Evolutionary conservation across 495 filamentous ascomycete species (phyloP), one percentile per base, ranked within the genome.

Genomic region (Aspergillus egyptiacus): DNA sequence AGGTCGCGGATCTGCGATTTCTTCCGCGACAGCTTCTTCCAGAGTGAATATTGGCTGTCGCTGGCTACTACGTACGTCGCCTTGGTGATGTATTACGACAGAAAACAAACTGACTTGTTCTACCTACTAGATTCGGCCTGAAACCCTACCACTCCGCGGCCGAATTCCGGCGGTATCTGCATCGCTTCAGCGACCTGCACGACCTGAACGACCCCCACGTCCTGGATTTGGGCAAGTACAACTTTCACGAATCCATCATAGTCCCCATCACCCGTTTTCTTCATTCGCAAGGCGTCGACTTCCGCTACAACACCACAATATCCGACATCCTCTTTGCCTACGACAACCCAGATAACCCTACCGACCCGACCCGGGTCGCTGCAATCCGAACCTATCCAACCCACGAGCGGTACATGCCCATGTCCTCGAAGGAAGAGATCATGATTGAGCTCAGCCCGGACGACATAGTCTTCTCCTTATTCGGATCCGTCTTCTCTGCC

Each of bases 81-180:
- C 18, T 40, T 10, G 18, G n/a, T 4, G 8, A 15, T 15, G n/a
- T 20, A 39, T 19, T 23, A 28, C 11, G 27, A 18, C 19, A n/a
- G 10, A 22, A 15, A 36, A 8, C 25, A 15, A 32, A 50, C 10
- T 32, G 10, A 9, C 15, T 19, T n/a, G n/a, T n/a, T n/a, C n/a
- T n/a, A n/a, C n/a, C n/a, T 11, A 4, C 17, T 36, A 65, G 59
- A 11, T 67, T 67, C 53, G 64, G 64, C n/a, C 68, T 75, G 53
- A 59, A 69, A 46, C 65, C 67, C 13, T 66, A 62, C 51, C 68
- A 75, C 56, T 68, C 64, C 50, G 68, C 66, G 1, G 57, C 59
- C 10, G 67, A 70, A 40, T 62, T 70, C 28, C 62, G 55, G 8
- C 60, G 67, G 5, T 48, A 50, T 25, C 23, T 70, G 1, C 48